These are phyloP conservation scores for Ustilago lituana DNA, from an alignment of 1,284 basidiomycete species.

Conservation along the genomic window DNA sequence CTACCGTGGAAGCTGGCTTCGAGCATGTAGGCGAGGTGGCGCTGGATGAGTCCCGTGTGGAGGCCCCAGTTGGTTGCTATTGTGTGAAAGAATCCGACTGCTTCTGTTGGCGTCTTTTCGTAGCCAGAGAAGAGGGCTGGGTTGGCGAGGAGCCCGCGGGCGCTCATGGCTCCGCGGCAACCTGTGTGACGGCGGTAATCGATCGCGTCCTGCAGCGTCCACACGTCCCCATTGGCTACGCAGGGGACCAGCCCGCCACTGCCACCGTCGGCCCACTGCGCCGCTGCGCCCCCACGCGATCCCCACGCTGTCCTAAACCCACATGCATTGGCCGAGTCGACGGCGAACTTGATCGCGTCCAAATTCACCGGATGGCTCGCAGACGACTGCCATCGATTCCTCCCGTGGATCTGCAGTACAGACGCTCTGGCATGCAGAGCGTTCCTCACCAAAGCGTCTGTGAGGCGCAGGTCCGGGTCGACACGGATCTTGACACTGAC, in stretches of 20 bases:
- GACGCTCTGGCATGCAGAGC: constrained; percentile 70
- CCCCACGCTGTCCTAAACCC: constrained; percentile 52
- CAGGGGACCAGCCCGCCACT: constrained; percentile 70
- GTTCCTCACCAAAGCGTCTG: constrained; percentile 71
- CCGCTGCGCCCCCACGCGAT: constrained; percentile 37
- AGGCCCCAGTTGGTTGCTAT: constrained; percentile 70
- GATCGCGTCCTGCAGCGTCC: constrained; percentile 70
- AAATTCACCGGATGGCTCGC: constrained; percentile 71
- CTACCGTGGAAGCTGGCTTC: constrained; percentile 69
- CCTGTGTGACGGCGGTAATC: constrained; percentile 70
- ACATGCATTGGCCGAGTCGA: constrained; percentile 68
- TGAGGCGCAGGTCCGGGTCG: constrained; percentile 71
- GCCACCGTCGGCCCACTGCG: constrained; percentile 49
- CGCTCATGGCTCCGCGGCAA: constrained; percentile 73
- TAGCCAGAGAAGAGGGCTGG: constrained; percentile 73
- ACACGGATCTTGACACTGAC: constrained; percentile 74
- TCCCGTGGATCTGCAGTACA: constrained; percentile 73
- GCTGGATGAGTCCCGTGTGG: constrained; percentile 71
- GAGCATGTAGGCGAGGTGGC: constrained; percentile 73
- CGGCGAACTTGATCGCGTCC: constrained; percentile 71
- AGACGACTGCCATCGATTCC: constrained; percentile 72
- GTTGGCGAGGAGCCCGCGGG: constrained; percentile 73
- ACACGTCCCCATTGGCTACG: constrained; percentile 74
- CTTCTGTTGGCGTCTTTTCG: constrained; percentile 70
- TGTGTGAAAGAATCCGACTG: constrained; percentile 70